Conservation (phyloP, 805 yeast genomes). For the Saturnispora sanitii region DNA sequence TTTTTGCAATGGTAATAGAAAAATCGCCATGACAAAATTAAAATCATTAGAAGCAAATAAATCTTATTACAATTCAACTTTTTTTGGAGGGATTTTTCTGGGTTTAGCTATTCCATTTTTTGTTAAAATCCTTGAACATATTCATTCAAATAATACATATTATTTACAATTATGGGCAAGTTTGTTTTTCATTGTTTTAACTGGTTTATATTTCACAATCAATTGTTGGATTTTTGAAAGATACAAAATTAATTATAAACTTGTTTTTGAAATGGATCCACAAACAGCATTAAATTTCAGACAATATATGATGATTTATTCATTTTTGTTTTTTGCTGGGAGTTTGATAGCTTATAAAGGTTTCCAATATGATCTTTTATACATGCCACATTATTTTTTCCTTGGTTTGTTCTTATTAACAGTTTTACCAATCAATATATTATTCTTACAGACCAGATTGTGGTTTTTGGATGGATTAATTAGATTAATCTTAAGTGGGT, state of each 20-base stretch:
- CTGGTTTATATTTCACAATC: constrained; percentile 52
- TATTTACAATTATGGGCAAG: constrained; percentile 90
- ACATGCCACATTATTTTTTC: constrained; percentile 71
- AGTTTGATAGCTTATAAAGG: constrained; percentile 65
- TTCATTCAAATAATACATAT: constrained; percentile 35
- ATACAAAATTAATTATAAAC: constrained; percentile 76
- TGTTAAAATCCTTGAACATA: constrained; percentile 33
- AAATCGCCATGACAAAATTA: constrained; percentile 61
- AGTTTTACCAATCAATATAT: constrained; percentile 51
- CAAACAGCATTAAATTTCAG: constrained; percentile 54
- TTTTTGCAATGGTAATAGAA: constrained; percentile 63
- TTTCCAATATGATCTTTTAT: constrained; percentile 57
- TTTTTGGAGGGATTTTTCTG: constrained; percentile 52
- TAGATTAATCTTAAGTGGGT: constrained; percentile 70
- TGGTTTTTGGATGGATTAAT: constrained; percentile 69
- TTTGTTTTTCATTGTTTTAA: constrained; percentile 54
- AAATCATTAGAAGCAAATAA: constrained; percentile 34
- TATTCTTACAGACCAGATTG: constrained; percentile 50
- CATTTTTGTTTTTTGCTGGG: constrained; percentile 44
- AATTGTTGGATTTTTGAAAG: constrained; percentile 65
- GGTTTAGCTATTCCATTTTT: constrained; percentile 69
- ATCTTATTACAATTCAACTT: constrained; percentile 38
- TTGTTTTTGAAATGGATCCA: constrained; percentile 80
- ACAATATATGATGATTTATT: constrained; percentile 56
- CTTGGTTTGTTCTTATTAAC: constrained; percentile 40